These are phyloP conservation scores for Colletotrichum caudatum DNA, from an alignment of 2,329 filamentous ascomycete species.

Conservation along the genomic window DNA sequence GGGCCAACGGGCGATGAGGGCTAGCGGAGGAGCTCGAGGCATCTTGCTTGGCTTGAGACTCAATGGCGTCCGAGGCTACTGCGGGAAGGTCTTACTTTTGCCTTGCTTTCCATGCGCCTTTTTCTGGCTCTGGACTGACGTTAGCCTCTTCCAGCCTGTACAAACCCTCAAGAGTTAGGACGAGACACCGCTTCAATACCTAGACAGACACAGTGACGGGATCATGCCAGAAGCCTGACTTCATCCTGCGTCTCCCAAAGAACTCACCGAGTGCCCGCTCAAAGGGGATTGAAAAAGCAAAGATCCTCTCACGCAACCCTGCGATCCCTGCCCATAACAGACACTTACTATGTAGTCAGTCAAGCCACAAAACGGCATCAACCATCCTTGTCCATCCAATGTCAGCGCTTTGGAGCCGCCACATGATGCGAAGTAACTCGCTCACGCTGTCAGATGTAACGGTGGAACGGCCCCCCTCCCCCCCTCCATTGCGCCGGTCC, in stretches of 20 bases:
- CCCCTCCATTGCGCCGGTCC: constrained; percentile 14
- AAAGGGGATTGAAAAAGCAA: not conserved
- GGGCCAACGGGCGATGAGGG: not conserved
- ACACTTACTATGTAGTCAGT: not conserved
- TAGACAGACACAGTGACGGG: constrained; percentile 12
- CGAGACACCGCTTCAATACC: constrained; percentile 21
- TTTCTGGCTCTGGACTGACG: constrained; percentile 6
- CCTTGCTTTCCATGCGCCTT: constrained; percentile 34
- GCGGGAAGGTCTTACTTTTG: constrained; percentile 25
- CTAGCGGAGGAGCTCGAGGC: constrained; percentile 2
- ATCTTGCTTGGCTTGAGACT: not conserved
- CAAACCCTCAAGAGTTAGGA: not conserved
- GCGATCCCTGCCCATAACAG: constrained; percentile 1
- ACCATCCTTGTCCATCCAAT: constrained; percentile 27
- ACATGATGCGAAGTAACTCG: constrained; percentile 30
- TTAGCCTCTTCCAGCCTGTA: constrained; percentile 4
- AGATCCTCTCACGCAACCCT: not conserved
- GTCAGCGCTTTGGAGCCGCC: constrained; percentile 28
- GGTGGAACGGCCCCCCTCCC: constrained; percentile 33
- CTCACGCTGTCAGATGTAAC: constrained; percentile 36
- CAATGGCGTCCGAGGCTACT: constrained; percentile 35
- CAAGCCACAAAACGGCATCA: constrained; percentile 33
- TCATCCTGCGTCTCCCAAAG: constrained; percentile 23
- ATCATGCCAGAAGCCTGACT: constrained; percentile 28
- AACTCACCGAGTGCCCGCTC: constrained; percentile 14